Base-by-base conservation (phyloP, 768 basidiomycete genomes). In the Boletellus sp. region DNA sequence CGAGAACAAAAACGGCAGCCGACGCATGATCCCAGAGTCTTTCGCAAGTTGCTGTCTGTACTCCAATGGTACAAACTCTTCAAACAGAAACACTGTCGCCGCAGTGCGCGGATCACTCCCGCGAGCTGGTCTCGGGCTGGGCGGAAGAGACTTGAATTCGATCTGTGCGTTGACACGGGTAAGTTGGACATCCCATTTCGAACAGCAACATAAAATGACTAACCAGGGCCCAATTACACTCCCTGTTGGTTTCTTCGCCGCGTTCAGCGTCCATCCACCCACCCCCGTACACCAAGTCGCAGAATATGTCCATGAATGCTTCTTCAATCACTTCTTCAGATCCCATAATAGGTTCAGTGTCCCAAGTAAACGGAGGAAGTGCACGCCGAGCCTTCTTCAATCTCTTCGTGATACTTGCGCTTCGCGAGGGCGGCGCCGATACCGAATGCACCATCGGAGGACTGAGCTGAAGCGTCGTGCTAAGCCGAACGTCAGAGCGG, bases 191-290 rank as follows among this genome's bases (percentile, higher is more conserved):
- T 43, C 19, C 33, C 31, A 20, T 8, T 7, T 4, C 3, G 23
- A 33, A 43, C 8, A 8, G 24, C 23, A 11, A 40, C 9, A 37
- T n/a, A 39, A 45, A 73, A 24, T 41, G 15, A 28, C 83, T 71
- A 61, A 94, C 94, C 74, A 97, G 57, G 17, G 87, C 90, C 93
- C 93, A 97, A 62, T 91, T 93, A 58, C 90, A 90, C 55, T 94
- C 90, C 55, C 87, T 75, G 64, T 92, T 90, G 3, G 62, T 65
- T 50, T 84, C 80, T 57, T 94, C 92, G 4, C 74, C 75, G 36
- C 83, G 69, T 58, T 90, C 85, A 4, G 78, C 67, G 55, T 93
- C 87, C 80, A 87, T 83, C 84, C 94, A 95, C 4, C 90, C 90
- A 59, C 79, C 84, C 44, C 83, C 93, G 55, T 85, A 90, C 6